Evolutionary conservation across 1,139 yeast species (phyloP).

Genomic region (Geotrichum phurueaensis): DNA sequence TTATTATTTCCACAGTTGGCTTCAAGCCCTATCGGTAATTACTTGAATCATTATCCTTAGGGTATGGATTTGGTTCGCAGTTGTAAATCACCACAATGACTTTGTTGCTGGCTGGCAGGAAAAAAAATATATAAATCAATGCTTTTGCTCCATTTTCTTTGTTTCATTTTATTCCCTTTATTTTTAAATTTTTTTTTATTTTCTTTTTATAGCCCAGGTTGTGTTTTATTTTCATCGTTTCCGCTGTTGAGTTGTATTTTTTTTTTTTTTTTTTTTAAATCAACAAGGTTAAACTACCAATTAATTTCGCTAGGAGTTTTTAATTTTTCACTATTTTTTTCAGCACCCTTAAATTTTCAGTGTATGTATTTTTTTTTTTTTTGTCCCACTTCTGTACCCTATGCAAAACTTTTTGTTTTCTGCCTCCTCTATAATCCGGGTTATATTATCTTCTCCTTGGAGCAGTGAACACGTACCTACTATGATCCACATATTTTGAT

Average conservation of each 20-base stretch:
- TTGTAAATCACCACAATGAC: not conserved
- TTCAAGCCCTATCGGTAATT: too few species aligned
- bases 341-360: not conserved
- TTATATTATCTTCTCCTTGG: not conserved
- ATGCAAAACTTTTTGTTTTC: not conserved
- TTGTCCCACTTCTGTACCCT: not conserved
- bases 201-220: not conserved
- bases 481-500: not conserved
- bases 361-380: not conserved
- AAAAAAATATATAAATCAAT: not conserved
- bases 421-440: not conserved
- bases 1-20: too few species aligned
- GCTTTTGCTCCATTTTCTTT: not conserved
- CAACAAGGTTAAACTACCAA: not conserved
- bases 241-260: not conserved
- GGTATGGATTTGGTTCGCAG: not conserved
- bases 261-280: too few species aligned
- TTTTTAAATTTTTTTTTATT: not conserved
- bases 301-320: too few species aligned
- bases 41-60: not conserved
- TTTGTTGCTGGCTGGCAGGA: not conserved
- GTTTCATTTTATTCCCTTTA: not conserved
- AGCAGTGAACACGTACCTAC: not conserved
- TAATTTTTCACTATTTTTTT: not conserved
- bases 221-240: not conserved